These are phyloP conservation scores for Candida ortonii DNA, from an alignment of 805 yeast genomes.

Conservation along the genomic window DNA sequence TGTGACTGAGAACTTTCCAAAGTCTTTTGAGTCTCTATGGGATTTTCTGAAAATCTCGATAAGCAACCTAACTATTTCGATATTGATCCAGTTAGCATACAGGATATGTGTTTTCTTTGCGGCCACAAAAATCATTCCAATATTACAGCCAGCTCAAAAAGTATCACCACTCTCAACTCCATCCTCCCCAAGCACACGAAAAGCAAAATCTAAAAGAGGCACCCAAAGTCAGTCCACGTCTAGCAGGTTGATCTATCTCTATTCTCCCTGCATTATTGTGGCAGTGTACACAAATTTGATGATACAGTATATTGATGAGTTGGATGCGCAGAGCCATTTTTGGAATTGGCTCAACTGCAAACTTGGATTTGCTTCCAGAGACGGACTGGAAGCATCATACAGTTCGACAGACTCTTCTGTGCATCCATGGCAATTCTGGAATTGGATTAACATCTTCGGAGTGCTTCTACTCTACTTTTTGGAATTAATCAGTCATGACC, in stretches of 20 bases:
- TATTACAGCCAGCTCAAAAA: conserved; percentile 31
- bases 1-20: conserved; percentile 51
- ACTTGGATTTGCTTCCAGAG: conserved; percentile 12
- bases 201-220: conserved; percentile 10
- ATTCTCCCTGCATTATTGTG: conserved; percentile 89
- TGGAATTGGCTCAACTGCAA: conserved; percentile 33
- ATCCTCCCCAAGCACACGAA: conserved; percentile 22
- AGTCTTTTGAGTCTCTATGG: conserved; percentile 52
- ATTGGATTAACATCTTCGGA: conserved; percentile 87
- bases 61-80: conserved; percentile 72
- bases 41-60: conserved; percentile 50
- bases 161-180: conserved; percentile 21
- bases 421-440: conserved; percentile 95
- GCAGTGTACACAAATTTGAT: conserved; percentile 94
- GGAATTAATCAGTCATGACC: conserved; percentile 54
- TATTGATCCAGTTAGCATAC: conserved; percentile 76
- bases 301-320: conserved; percentile 80
- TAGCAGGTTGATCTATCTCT: conserved; percentile 70
- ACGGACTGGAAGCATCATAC: conserved; percentile 1
- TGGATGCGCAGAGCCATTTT: conserved; percentile 51
- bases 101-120: conserved; percentile 82
- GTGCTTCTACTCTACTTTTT: conserved; percentile 76
- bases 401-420: conserved; percentile 20
- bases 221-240: conserved; percentile 24
- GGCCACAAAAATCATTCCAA: conserved; percentile 90